These are phyloP conservation scores for Wickerhamomyces sydowiorum DNA, from an alignment of 805 yeast species.

Conservation along the genomic window DNA sequence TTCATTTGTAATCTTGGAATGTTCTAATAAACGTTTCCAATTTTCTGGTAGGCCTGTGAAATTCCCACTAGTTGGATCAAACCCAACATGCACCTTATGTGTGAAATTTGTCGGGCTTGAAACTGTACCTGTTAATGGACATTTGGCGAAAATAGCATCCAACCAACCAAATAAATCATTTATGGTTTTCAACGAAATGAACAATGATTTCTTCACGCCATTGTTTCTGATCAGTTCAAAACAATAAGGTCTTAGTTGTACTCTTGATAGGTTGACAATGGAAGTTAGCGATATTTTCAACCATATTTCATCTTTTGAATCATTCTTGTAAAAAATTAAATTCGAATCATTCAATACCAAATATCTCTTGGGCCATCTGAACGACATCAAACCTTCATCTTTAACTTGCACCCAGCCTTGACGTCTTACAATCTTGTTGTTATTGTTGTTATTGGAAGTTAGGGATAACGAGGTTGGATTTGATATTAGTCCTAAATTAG, in stretches of 20 bases:
- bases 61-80: slow-evolving; percentile 78
- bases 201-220: slow-evolving; percentile 50
- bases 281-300: slow-evolving; percentile 51
- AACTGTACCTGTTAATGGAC: slow-evolving; percentile 60
- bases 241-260: slow-evolving; percentile 70
- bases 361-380: slow-evolving; percentile 89
- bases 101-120: slow-evolving; percentile 93
- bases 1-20: slow-evolving; percentile 84
- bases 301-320: slow-evolving; percentile 42
- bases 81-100: slow-evolving; percentile 87
- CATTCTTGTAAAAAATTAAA: slow-evolving; percentile 70
- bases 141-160: slow-evolving; percentile 76
- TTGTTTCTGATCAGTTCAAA: slow-evolving; percentile 57
- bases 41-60: slow-evolving; percentile 92
- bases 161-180: slow-evolving; percentile 85
- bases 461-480: slow-evolving; percentile 20
- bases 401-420: slow-evolving; percentile 89
- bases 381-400: slow-evolving; percentile 86
- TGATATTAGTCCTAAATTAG: slow-evolving; percentile 28
- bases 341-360: slow-evolving; percentile 72
- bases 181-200: slow-evolving; percentile 70
- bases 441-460: slow-evolving; percentile 23
- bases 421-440: slow-evolving; percentile 22
- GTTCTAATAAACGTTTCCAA: slow-evolving; percentile 82
- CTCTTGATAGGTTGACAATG: slow-evolving; percentile 58